Conservation (phyloP, 192 early-diverging fungal genomes). For the Coemansia sp. region DNA sequence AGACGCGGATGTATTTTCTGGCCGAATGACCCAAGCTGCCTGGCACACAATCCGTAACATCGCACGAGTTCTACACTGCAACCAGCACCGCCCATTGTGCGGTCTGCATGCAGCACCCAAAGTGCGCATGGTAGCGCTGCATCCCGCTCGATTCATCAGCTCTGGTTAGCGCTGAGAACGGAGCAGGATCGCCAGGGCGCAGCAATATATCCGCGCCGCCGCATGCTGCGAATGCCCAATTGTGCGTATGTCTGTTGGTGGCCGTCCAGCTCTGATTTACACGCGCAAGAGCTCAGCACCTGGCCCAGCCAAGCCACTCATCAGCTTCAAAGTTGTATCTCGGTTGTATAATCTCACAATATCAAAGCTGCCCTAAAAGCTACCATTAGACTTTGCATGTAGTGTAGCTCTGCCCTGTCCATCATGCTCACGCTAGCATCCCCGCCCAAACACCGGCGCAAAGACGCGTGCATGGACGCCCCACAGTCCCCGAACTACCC, state of each 20-base stretch:
- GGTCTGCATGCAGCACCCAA: constrained; percentile 2
- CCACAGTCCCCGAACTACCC: constrained; percentile 22
- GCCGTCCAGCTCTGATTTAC: not conserved
- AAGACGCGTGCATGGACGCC: constrained; percentile 31
- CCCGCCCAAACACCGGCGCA: constrained; percentile 38
- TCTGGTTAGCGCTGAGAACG: not conserved
- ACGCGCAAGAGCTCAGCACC: not conserved
- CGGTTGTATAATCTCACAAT: not conserved
- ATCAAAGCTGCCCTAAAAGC: not conserved
- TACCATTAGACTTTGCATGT: not conserved
- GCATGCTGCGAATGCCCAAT: too few relatives aligned
- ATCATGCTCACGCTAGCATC: constrained; percentile 14
- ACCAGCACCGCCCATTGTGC: not conserved
- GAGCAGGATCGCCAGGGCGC: constrained; percentile 1
- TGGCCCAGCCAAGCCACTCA: constrained; percentile 3
- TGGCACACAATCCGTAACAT: constrained; percentile 2
- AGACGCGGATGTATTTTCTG: not conserved
- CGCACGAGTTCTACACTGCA: not conserved
- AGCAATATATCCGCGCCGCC: constrained; percentile 9
- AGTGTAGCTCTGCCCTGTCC: not conserved
- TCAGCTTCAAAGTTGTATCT: not conserved
- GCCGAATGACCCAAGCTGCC: not conserved
- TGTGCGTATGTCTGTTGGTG: not conserved
- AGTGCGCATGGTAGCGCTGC: constrained; percentile 2
- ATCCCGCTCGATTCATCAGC: constrained; percentile 1